Percentiles rank a stretch among this genome's conserved stretches.
phyloP scores from a whole-genome alignment of 345 rosid genomes.

The Gossypium herbaceum region DNA sequence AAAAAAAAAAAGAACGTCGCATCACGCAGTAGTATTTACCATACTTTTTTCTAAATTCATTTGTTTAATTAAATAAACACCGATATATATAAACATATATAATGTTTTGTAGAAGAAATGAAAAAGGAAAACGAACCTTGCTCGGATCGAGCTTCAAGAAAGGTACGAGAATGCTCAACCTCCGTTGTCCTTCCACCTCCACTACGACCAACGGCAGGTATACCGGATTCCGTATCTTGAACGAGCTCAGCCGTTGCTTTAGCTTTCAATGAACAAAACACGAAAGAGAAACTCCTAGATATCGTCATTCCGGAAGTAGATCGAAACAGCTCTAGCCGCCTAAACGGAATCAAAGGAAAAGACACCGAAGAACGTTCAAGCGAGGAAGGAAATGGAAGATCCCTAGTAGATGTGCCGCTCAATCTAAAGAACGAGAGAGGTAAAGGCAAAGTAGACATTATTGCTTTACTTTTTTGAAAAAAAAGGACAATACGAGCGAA shows the following conservation, averaged over 20 bases:
- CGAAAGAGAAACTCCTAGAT: slow-evolving; percentile 21
- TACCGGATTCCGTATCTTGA: slow-evolving; percentile 48
- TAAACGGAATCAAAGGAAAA: slow-evolving; percentile 19
- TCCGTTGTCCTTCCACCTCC: not conserved
- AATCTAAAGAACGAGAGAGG: slow-evolving; percentile 38
- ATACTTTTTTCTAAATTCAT: not conserved
- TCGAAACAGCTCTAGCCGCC: not conserved
- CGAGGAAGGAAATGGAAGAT: slow-evolving; percentile 18
- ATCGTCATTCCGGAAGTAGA: slow-evolving; percentile 5
- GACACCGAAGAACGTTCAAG: slow-evolving; percentile 26
- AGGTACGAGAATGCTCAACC: slow-evolving; percentile 52
- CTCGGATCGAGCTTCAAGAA: slow-evolving; percentile 65
- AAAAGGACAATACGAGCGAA: not conserved
- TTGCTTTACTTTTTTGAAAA: not conserved
- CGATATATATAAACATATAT: not conserved
- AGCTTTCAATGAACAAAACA: slow-evolving; percentile 24
- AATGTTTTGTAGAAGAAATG: not conserved
- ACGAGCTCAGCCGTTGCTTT: slow-evolving; percentile 61
- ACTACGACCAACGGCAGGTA: slow-evolving; percentile 26
- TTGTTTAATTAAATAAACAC: not conserved
- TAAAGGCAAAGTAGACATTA: slow-evolving; percentile 37
- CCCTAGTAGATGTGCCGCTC: slow-evolving; percentile 35
- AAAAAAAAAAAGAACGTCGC: not conserved
- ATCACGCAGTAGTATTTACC: not conserved
- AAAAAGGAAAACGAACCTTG: slow-evolving; percentile 43